phyloP scores from a whole-genome alignment of 768 basidiomycete genomes.

The Pulveroboletus sp. region DNA sequence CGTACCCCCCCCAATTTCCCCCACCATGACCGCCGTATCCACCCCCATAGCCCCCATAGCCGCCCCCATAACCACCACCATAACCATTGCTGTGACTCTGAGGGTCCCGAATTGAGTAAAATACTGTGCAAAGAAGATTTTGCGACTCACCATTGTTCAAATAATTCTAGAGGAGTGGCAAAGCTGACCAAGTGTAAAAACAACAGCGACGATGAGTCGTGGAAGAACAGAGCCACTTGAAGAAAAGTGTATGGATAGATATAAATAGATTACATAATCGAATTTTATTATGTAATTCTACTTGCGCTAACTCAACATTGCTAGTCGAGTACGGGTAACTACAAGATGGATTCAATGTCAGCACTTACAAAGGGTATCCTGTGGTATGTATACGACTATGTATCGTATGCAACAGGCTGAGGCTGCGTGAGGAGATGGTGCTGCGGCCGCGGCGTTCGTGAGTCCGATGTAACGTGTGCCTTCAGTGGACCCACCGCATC shows the following conservation, averaged over 20 bases:
- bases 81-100: conserved; percentile 34
- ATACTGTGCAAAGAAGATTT: neutral
- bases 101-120: neutral
- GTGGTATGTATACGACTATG: too few species aligned
- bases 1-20: too few species aligned
- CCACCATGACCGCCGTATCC: too few species aligned
- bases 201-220: conserved; percentile 15
- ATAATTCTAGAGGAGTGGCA: neutral
- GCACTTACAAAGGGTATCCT: too few species aligned
- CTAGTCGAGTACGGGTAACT: too few species aligned
- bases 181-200: conserved; percentile 1
- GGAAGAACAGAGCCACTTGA: conserved; percentile 14
- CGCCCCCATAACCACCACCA: conserved; percentile 33
- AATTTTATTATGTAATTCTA: conserved; percentile 6
- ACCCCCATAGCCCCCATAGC: conserved; percentile 26
- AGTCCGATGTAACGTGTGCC: too few species aligned
- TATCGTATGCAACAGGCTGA: too few species aligned
- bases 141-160: conserved; percentile 17
- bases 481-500: too few species aligned
- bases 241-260: conserved; percentile 9
- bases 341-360: too few species aligned
- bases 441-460: too few species aligned
- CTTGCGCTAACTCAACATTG: too few species aligned
- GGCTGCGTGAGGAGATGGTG: too few species aligned
- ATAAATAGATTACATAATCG: conserved; percentile 9